Evolutionary conservation across 129 eudicot species (phyloP).

Genomic region (Flaveria ramosissima): DNA sequence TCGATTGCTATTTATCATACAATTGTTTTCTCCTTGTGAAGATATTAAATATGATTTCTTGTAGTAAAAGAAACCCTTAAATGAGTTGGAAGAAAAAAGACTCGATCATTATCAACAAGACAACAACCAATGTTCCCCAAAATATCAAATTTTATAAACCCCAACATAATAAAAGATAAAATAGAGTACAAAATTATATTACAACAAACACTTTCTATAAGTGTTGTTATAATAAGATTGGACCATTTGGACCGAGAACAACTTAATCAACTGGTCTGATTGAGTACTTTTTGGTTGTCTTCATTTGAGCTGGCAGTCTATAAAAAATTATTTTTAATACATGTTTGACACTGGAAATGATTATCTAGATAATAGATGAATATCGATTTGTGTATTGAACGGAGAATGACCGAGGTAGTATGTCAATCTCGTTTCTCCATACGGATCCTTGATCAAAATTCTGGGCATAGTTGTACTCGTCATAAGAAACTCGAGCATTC

Average conservation of each 20-base stretch:
- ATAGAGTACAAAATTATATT: not conserved
- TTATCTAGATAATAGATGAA: constrained; percentile 9
- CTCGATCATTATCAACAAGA: constrained; percentile 28
- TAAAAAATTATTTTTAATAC: not conserved
- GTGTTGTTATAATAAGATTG: not conserved
- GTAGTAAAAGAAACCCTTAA: not conserved
- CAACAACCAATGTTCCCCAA: constrained; percentile 1
- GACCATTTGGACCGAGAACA: not conserved
- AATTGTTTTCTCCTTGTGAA: not conserved
- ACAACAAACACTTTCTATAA: not conserved
- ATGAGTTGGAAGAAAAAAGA: constrained; percentile 17
- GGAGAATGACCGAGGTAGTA: constrained; percentile 47
- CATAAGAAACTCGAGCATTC: constrained; percentile 39
- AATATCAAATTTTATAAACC: not conserved
- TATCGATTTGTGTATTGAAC: constrained; percentile 38
- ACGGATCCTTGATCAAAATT: constrained; percentile 57
- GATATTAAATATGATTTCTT: not conserved
- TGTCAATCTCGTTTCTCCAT: constrained; percentile 39
- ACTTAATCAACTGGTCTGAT: not conserved
- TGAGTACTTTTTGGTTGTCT: not conserved
- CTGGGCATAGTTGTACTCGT: constrained; percentile 40
- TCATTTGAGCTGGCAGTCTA: not conserved
- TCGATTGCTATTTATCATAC: not conserved
- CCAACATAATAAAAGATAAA: not conserved
- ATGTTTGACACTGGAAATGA: not conserved